A percentile compares a stretch with the other conserved stretches of the same genome.
Conservation (phyloP, 2,329 filamentous ascomycete species). For the Cyanodermella asteris region DNA sequence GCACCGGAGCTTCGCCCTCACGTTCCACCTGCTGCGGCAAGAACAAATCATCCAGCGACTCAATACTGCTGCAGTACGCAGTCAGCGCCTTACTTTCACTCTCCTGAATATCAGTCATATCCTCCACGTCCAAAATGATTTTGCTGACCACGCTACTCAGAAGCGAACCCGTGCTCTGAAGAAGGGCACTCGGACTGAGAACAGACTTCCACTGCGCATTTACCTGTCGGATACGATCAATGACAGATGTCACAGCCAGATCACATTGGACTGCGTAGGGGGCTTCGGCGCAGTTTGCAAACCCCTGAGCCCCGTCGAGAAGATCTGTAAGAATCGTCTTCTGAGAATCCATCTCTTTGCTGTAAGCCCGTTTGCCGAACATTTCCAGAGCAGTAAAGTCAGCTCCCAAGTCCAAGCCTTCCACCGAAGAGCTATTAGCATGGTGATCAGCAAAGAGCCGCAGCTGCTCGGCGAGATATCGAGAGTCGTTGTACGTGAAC, state of each 20-base stretch:
- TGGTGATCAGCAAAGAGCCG: constrained; percentile 19
- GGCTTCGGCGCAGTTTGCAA: constrained; percentile 34
- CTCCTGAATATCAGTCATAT: constrained; percentile 41
- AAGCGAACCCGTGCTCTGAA: constrained; percentile 39
- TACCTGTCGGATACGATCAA: constrained; percentile 34
- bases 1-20: constrained; percentile 14
- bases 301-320: constrained; percentile 40
- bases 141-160: constrained; percentile 35
- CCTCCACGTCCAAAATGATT: constrained; percentile 39
- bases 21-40: constrained; percentile 18
- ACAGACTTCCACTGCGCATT: constrained; percentile 34
- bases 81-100: constrained; percentile 38
- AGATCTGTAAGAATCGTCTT: constrained; percentile 39
- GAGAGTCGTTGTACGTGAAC: constrained; percentile 43
- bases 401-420: constrained; percentile 10
- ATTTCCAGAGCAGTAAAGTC: constrained; percentile 34
- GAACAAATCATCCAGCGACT: constrained; percentile 35
- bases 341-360: constrained; percentile 42
- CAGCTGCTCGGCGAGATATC: constrained; percentile 33
- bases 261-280: constrained; percentile 39
- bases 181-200: constrained; percentile 34
- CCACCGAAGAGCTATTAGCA: constrained; percentile 1
- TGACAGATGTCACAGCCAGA: constrained; percentile 33
- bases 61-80: constrained; percentile 31
- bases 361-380: constrained; percentile 39